Conservation (phyloP, 495 filamentous ascomycete genomes). For the Cenococcum geophilum region DNA sequence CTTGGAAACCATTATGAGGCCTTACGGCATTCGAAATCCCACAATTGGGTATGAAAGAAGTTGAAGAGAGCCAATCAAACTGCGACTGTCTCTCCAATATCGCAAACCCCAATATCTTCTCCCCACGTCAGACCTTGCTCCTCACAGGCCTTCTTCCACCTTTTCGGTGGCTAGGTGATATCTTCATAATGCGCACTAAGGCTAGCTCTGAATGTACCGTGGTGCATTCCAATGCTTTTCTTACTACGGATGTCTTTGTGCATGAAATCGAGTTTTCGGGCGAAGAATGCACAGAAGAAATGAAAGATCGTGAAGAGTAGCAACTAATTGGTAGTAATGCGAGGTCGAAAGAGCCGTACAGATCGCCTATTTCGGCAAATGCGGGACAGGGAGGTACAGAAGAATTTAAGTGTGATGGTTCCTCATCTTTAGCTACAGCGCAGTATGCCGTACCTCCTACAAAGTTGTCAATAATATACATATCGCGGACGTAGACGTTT, state of each 20-base stretch:
- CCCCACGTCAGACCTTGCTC: slow-evolving; percentile 37
- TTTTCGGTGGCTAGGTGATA: slow-evolving; percentile 39
- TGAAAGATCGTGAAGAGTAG: slow-evolving; percentile 35
- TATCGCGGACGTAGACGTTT: neutral
- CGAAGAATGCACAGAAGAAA: slow-evolving; percentile 38
- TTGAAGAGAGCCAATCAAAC: slow-evolving; percentile 16
- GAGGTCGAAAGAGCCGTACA: slow-evolving; percentile 41
- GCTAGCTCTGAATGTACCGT: slow-evolving; percentile 40
- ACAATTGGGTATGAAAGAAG: no score
- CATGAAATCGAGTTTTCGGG: slow-evolving; percentile 40
- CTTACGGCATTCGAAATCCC: no score
- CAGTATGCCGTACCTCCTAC: slow-evolving; percentile 41
- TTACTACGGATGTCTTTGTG: slow-evolving; percentile 40
- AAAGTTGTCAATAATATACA: slow-evolving; percentile 3
- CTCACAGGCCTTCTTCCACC: slow-evolving; percentile 39
- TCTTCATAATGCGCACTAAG: slow-evolving; percentile 41
- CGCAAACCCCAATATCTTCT: slow-evolving; percentile 37
- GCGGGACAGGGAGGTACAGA: slow-evolving; percentile 38
- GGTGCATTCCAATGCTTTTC: slow-evolving; percentile 45
- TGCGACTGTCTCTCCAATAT: slow-evolving; percentile 41
- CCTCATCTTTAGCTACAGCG: slow-evolving; percentile 22
- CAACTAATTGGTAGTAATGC: slow-evolving; percentile 43
- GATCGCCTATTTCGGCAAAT: slow-evolving; percentile 38
- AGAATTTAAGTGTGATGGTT: slow-evolving; percentile 21
- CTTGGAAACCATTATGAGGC: no score